Evolutionary conservation across 2,329 filamentous ascomycete species (phyloP).

Genomic region (Sclerotinia nivalis): DNA sequence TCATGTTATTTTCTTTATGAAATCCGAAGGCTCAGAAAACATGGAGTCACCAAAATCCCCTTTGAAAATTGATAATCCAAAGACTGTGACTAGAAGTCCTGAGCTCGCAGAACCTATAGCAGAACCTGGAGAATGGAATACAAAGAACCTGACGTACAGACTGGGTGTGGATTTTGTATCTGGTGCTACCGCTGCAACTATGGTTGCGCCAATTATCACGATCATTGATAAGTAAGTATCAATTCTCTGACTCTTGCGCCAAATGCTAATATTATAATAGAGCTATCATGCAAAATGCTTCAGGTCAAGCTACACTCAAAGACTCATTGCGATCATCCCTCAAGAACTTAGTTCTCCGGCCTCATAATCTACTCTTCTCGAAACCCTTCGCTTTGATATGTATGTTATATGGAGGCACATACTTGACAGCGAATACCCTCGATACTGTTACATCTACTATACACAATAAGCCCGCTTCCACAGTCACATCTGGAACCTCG

Average conservation of each 20-base stretch:
- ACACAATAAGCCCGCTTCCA: constrained; percentile 54
- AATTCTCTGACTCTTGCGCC: not conserved
- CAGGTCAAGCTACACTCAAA: constrained; percentile 61
- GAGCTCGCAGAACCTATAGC: constrained; percentile 26
- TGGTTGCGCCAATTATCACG: constrained; percentile 82
- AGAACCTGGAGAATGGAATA: constrained; percentile 63
- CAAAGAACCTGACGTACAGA: constrained; percentile 66
- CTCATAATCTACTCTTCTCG: constrained; percentile 61
- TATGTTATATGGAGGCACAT: constrained; percentile 83
- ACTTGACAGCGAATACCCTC: constrained; percentile 82
- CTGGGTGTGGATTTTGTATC: constrained; percentile 68
- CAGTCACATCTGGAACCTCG: constrained; percentile 69
- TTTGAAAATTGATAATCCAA: constrained; percentile 21
- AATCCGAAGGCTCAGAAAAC: not conserved
- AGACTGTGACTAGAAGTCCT: constrained; percentile 20
- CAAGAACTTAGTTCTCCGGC: constrained; percentile 56
- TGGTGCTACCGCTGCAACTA: constrained; percentile 68
- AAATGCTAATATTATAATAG: constrained; percentile 45
- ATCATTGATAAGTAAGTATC: constrained; percentile 76
- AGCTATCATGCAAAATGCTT: constrained; percentile 81
- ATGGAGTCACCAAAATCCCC: constrained; percentile 17
- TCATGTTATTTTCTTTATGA: constrained; percentile 1
- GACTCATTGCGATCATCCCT: constrained; percentile 62
- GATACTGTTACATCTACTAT: constrained; percentile 75
- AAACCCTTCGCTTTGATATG: constrained; percentile 70